Evolutionary conservation across 768 basidiomycete genomes (phyloP), one percentile per base, ranked within the genome.

Genomic region (Lyophyllum atratum): DNA sequence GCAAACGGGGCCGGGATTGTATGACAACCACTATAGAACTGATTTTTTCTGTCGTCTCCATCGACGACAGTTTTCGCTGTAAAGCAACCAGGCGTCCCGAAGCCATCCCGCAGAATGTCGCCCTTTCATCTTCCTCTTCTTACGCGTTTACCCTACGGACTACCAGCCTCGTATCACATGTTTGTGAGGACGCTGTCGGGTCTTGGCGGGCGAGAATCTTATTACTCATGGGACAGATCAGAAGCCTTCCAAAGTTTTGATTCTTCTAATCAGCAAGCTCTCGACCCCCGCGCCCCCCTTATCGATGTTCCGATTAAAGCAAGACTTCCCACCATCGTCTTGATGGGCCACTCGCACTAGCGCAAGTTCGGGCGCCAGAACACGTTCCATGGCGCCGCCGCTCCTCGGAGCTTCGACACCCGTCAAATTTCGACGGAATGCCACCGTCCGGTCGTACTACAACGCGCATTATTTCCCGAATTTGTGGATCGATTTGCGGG

Each of bases 21-120:
- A 64, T 37, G 44, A 49, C 55, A 50, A 40, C 49, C 55, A 55
- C 21, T 59, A 57, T 62, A 64, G 59, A 59, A 61, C 39, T 37
- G 44, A 52, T 54, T 50, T 50, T 54, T 49, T 10, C 22, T 33
- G 21, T 44, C 33, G n/a, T 26, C 29, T 21, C 22, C 7, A 29
- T 17, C 42, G 39, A 3, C 28, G 37, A 50, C 46, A 44, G 48
- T 45, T 22, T 31, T 52, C 56, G 8, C 49, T 34, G 44, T 28
- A 10, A 22, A 6, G 33, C 31, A 33, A 21, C 31, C 15, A 22
- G 33, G 22, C 22, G 34, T 22, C 49, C 5, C 37, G 34, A 24
- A 24, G 22, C 24, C 21, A 8, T 31, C 29, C 42, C 22, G 15
- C 37, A 42, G 22, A 45, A 26, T 46, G 45, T 12, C 24, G 14